A percentile compares a stretch with the other conserved stretches of the same genome.
phyloP scores from a whole-genome alignment of 106 monocot genomes.

The Phalaenopsis aphrodite region DNA sequence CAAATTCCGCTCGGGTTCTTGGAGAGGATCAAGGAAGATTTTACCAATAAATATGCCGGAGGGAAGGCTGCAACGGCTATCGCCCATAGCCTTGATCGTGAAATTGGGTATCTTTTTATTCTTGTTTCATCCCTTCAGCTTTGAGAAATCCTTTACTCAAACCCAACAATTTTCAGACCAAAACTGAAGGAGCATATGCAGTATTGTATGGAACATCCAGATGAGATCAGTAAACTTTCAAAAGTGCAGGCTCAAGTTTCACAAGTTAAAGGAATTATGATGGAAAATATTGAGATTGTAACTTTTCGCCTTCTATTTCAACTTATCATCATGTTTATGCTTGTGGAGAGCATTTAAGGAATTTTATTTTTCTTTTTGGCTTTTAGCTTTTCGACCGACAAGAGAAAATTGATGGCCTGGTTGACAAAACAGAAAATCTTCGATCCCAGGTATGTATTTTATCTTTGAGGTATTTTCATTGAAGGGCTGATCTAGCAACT shows the following conservation, averaged over 20 bases:
- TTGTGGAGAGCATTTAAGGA: neutral
- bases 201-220: conserved; percentile 79
- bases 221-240: conserved; percentile 68
- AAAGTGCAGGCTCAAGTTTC: conserved; percentile 87
- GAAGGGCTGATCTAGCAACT: too few species aligned
- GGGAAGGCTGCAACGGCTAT: conserved; percentile 66
- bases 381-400: conserved; percentile 71
- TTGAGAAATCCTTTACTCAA: neutral
- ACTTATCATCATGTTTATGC: neutral
- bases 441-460: conserved; percentile 47
- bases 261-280: conserved; percentile 81
- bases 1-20: conserved; percentile 74
- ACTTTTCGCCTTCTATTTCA: neutral
- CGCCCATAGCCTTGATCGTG: conserved; percentile 56
- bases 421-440: conserved; percentile 75
- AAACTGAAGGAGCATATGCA: conserved; percentile 88
- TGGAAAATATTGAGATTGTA: conserved; percentile 86
- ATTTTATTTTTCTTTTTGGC: conserved; percentile 3
- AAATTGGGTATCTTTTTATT: conserved; percentile 42
- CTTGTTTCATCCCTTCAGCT: neutral
- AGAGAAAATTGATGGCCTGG: conserved; percentile 71
- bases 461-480: neutral
- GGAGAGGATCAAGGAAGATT: conserved; percentile 79
- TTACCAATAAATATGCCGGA: conserved; percentile 61
- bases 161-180: conserved; percentile 24